Evolutionary conservation across 1,284 basidiomycete species (phyloP).

Genomic region (Moesziomyces sp.): DNA sequence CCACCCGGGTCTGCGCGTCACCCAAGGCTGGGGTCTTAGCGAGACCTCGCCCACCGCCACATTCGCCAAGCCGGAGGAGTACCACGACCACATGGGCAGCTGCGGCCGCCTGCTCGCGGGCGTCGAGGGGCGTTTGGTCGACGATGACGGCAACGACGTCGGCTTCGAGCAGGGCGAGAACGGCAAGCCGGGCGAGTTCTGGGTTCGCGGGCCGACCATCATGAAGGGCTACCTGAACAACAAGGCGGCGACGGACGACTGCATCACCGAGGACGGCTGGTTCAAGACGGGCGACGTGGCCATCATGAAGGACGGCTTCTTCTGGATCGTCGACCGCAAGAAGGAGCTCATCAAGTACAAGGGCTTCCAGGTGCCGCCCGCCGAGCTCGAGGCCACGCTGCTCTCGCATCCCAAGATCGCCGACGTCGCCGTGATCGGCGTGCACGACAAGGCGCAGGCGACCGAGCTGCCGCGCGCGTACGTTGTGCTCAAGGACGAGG

Average conservation of each 20-base stretch:
- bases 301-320: constrained; percentile 47
- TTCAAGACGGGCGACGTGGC: constrained; percentile 59
- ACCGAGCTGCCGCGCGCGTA: constrained; percentile 65
- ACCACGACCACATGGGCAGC: constrained; percentile 58
- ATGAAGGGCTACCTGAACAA: constrained; percentile 60
- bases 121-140: constrained; percentile 80
- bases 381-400: constrained; percentile 52
- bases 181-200: constrained; percentile 64
- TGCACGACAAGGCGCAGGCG: constrained; percentile 38
- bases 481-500: constrained; percentile 55
- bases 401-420: constrained; percentile 50
- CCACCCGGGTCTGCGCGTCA: constrained; percentile 68
- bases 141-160: constrained; percentile 69
- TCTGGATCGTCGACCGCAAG: constrained; percentile 60
- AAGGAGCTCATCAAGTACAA: constrained; percentile 62
- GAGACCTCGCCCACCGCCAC: constrained; percentile 76
- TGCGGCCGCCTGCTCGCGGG: constrained; percentile 80
- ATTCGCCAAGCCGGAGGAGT: constrained; percentile 51
- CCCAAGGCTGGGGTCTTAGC: constrained; percentile 77
- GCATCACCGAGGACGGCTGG: constrained; percentile 56
- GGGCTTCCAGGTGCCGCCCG: constrained; percentile 61
- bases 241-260: constrained; percentile 40
- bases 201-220: constrained; percentile 38
- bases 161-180: constrained; percentile 71
- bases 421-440: constrained; percentile 48